Conservation (phyloP, 805 yeast genomes). For the Yamadazyma tumulicola region DNA sequence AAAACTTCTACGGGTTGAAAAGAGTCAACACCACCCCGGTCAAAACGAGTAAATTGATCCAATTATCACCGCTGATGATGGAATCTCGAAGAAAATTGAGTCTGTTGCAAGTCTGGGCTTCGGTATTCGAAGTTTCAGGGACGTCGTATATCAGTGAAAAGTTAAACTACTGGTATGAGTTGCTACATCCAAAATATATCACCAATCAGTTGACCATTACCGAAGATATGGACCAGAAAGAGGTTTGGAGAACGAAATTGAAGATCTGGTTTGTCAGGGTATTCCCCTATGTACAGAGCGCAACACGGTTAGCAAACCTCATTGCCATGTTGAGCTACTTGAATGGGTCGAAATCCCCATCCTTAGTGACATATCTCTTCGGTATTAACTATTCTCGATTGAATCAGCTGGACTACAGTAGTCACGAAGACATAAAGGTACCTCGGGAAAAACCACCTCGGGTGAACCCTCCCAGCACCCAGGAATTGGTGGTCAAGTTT, state of each 20-base stretch:
- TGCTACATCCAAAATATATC: slow-evolving; percentile 55
- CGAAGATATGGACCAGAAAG: slow-evolving; percentile 18
- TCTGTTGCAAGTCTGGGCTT: slow-evolving; percentile 47
- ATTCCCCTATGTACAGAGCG: slow-evolving; percentile 59
- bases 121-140: slow-evolving; percentile 60
- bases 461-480: slow-evolving; percentile 39
- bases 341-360: slow-evolving; percentile 65
- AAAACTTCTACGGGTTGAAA: slow-evolving; percentile 87
- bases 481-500: slow-evolving; percentile 30
- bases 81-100: slow-evolving; percentile 54
- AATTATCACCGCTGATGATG: slow-evolving; percentile 37
- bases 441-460: slow-evolving; percentile 18
- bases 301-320: slow-evolving; percentile 48
- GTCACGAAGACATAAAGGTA: slow-evolving; percentile 20
- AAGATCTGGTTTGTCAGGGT: slow-evolving; percentile 46
- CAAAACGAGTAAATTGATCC: slow-evolving; percentile 31
- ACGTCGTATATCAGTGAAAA: slow-evolving; percentile 69
- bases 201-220: slow-evolving; percentile 40
- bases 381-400: slow-evolving; percentile 65
- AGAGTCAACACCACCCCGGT: slow-evolving; percentile 45
- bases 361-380: slow-evolving; percentile 57
- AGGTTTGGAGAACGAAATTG: slow-evolving; percentile 24
- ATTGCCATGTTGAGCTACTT: slow-evolving; percentile 60
- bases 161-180: slow-evolving; percentile 59
- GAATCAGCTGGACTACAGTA: slow-evolving; percentile 46